These are phyloP conservation scores for Neopestalotiopsis clavispora DNA, from an alignment of 2,329 filamentous ascomycete species.

Conservation along the genomic window DNA sequence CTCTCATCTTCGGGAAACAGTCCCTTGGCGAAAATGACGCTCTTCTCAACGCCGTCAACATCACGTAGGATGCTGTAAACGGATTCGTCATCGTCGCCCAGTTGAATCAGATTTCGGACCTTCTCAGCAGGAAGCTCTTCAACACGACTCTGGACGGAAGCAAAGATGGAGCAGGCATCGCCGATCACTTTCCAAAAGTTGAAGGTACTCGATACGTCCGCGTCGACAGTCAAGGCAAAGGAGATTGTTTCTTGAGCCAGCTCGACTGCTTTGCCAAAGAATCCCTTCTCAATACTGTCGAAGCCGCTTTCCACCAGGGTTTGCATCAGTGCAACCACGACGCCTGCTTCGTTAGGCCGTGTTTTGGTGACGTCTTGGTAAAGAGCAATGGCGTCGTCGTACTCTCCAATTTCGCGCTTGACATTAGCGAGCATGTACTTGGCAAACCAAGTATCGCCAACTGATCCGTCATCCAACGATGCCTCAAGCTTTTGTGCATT, in stretches of 20 bases:
- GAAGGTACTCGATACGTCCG: conserved; percentile 72
- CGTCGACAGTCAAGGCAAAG: conserved; percentile 67
- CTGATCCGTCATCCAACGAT: conserved; percentile 55
- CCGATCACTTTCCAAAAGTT: conserved; percentile 95
- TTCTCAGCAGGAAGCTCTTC: conserved; percentile 64
- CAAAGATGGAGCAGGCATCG: conserved; percentile 86
- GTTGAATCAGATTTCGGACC: conserved; percentile 63
- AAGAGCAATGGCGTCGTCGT: conserved; percentile 77
- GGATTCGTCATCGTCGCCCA: conserved; percentile 54
- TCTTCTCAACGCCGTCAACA: conserved; percentile 66
- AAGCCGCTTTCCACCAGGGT: conserved; percentile 83
- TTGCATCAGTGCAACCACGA: conserved; percentile 86
- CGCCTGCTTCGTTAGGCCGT: conserved; percentile 79
- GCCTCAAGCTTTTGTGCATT: conserved; percentile 81
- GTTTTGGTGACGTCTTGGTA: conserved; percentile 75
- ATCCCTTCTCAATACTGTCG: conserved; percentile 77
- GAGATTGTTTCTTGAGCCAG: conserved; percentile 72
- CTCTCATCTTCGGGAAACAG: conserved; percentile 52
- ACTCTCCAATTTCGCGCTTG: conserved; percentile 88
- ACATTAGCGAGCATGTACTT: conserved; percentile 97
- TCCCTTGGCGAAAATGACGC: conserved; percentile 49
- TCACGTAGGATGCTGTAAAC: conserved; percentile 67
- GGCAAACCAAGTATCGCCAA: conserved; percentile 87
- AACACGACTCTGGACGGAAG: conserved; percentile 73
- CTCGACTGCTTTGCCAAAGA: conserved; percentile 82